Evolutionary conservation across 1,284 basidiomycete genomes (phyloP).

Genomic region (Entoloma clypeatum): DNA sequence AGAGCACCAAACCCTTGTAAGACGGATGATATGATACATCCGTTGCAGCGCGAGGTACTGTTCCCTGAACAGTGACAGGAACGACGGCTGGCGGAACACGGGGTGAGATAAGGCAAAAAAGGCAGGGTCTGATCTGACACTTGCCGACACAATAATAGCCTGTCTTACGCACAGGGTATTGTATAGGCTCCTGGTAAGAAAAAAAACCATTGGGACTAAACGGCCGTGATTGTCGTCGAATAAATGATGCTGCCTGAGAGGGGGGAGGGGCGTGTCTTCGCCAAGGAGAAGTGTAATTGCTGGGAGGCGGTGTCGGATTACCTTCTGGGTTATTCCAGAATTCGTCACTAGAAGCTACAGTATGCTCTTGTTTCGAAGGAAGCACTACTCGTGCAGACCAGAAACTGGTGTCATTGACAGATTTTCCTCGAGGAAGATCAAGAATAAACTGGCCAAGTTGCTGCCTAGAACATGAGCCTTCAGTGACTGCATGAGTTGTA

Average conservation of each 20-base stretch:
- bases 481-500: conserved; percentile 68
- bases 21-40: conserved; percentile 68
- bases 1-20: conserved; percentile 80
- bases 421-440: conserved; percentile 56
- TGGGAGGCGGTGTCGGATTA: conserved; percentile 49
- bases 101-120: conserved; percentile 12
- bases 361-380: conserved; percentile 30
- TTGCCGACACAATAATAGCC: conserved; percentile 95
- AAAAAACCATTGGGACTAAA: conserved; percentile 48
- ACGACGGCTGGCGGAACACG: conserved; percentile 59
- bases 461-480: conserved; percentile 64
- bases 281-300: conserved; percentile 47
- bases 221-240: conserved; percentile 33
- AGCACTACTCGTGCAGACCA: conserved; percentile 73
- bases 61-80: conserved; percentile 67
- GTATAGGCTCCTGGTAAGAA: conserved; percentile 58
- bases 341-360: conserved; percentile 24
- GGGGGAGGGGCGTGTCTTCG: conserved; percentile 23
- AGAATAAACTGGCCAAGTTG: conserved; percentile 86
- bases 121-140: conserved; percentile 25
- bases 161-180: conserved; percentile 81
- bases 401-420: conserved; percentile 69
- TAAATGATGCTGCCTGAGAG: conserved; percentile 3
- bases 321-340: conserved; percentile 61
- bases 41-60: conserved; percentile 36